These are phyloP conservation scores for Ceratocystis smalleyi DNA, from an alignment of 2,329 filamentous ascomycete species.

Conservation along the genomic window DNA sequence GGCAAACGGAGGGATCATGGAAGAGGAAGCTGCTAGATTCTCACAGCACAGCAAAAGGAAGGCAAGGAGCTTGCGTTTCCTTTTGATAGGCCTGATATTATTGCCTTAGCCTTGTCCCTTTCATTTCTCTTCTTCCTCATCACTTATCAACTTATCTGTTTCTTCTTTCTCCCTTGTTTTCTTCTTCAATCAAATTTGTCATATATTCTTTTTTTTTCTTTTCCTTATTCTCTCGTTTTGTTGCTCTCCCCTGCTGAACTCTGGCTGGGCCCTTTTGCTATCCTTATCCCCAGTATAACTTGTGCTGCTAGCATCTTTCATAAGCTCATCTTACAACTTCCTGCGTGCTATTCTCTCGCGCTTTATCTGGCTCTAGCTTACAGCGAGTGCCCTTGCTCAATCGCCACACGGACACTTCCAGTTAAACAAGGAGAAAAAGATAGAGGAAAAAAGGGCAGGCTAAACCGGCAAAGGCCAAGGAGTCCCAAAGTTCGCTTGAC, in stretches of 20 bases:
- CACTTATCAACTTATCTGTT: background rate
- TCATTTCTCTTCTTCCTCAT: background rate
- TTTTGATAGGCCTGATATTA: background rate
- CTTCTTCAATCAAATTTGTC: background rate
- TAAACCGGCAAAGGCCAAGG: background rate
- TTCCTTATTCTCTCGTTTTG: background rate
- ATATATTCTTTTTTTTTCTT: background rate
- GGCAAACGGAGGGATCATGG: too few species aligned
- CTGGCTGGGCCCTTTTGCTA: background rate
- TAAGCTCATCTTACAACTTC: background rate
- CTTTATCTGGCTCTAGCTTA: background rate
- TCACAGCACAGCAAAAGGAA: background rate
- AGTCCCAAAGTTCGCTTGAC: background rate
- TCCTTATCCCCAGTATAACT: conserved; percentile 1
- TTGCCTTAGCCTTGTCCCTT: conserved; percentile 1
- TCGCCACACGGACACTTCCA: background rate
- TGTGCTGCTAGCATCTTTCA: background rate
- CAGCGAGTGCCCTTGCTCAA: background rate
- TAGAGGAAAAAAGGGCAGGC: background rate
- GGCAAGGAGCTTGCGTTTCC: background rate
- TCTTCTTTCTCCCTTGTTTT: background rate
- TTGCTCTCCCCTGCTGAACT: background rate
- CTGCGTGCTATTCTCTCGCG: background rate
- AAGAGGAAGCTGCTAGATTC: background rate
- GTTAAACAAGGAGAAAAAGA: background rate